Conservation (phyloP, 352 stramenopile genomes). For the Globisporangium barbulae region DNA sequence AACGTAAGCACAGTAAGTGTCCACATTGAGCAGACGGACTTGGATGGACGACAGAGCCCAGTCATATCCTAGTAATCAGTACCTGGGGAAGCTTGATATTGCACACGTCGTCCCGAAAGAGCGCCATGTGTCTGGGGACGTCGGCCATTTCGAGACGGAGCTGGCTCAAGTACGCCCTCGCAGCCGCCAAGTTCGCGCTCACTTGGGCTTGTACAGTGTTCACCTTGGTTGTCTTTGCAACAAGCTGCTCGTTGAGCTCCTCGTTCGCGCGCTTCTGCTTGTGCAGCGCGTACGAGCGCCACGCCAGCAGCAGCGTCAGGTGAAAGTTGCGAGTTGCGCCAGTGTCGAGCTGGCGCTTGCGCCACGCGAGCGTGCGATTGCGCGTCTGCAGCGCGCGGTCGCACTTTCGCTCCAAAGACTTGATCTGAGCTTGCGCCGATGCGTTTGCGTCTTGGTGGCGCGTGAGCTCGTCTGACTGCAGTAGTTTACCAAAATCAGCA, state of each 20-base stretch:
- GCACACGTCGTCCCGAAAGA: conserved; percentile 22
- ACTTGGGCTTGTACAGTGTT: background rate
- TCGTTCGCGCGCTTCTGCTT: background rate
- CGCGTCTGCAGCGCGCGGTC: conserved; percentile 24
- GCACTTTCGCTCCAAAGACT: conserved; percentile 20
- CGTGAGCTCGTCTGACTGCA: conserved; percentile 26
- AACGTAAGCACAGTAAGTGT: background rate
- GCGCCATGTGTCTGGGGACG: conserved; percentile 2
- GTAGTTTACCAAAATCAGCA: background rate
- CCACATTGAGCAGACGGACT: background rate
- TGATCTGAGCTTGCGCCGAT: conserved; percentile 12
- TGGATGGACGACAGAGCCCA: no score
- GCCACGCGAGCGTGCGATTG: conserved; percentile 36
- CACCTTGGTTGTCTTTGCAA: background rate
- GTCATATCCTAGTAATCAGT: background rate
- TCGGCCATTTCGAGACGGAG: background rate
- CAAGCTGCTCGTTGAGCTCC: background rate
- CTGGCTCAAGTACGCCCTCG: conserved; percentile 3
- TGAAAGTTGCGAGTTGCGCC: background rate
- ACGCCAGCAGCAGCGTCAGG: conserved; percentile 25
- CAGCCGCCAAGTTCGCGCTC: background rate
- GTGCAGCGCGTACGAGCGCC: conserved; percentile 17
- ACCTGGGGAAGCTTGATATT: conserved; percentile 13
- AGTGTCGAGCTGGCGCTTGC: conserved; percentile 18
- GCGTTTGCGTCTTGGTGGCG: conserved; percentile 5